phyloP scores from a whole-genome alignment of 352 stramenopile species.

The Phytopythium boreale region DNA sequence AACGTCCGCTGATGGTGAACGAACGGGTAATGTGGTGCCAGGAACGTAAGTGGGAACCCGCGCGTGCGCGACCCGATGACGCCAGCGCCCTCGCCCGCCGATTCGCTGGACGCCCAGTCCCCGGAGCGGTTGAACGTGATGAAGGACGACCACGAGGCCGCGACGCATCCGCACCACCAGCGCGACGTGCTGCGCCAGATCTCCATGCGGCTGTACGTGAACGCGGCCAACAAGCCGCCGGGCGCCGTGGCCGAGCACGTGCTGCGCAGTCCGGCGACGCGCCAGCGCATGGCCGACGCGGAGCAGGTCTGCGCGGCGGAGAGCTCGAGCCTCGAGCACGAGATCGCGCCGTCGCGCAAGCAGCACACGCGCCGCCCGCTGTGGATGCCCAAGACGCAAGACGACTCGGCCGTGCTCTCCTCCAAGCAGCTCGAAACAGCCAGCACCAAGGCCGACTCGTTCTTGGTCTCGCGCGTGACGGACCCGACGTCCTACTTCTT shows the following conservation, averaged over 20 bases:
- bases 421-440: constrained; percentile 7
- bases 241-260: constrained; percentile 64
- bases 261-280: constrained; percentile 53
- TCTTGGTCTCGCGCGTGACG: constrained; percentile 76
- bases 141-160: constrained; percentile 4
- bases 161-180: constrained; percentile 26
- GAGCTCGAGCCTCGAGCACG: constrained; percentile 56
- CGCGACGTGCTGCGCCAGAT: constrained; percentile 73
- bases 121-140: constrained; percentile 1
- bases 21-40: no score
- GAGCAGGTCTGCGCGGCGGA: constrained; percentile 42
- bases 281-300: constrained; percentile 51
- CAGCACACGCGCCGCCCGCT: constrained; percentile 51
- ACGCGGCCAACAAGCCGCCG: constrained; percentile 20
- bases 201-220: constrained; percentile 75
- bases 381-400: constrained; percentile 72
- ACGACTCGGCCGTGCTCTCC: constrained; percentile 64
- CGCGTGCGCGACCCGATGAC: background rate
- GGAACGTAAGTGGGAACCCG: background rate
- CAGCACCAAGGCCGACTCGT: constrained; percentile 51
- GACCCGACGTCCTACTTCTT: constrained; percentile 89
- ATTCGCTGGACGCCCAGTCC: background rate
- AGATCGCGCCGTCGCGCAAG: constrained; percentile 60
- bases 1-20: background rate
- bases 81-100: background rate